Evolutionary conservation across 2,329 filamentous ascomycete species (phyloP).

Genomic region (Cordyceps tenuipes): DNA sequence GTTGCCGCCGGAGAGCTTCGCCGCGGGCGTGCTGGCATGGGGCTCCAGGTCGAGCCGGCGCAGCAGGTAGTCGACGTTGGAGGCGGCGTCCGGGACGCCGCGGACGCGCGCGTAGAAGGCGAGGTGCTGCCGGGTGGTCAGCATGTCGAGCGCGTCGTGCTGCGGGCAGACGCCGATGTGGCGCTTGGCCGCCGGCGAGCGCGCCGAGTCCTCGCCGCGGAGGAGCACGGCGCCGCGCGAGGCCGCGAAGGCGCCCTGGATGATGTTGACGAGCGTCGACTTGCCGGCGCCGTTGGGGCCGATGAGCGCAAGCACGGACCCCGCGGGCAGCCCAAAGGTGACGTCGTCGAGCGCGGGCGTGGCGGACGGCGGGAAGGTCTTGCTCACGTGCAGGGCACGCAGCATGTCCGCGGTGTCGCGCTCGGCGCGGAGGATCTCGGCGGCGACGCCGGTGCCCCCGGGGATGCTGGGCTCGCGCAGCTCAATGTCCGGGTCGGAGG

Average conservation of each 20-base stretch:
- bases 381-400: slow-evolving; percentile 64
- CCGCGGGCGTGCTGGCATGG: slow-evolving; percentile 63
- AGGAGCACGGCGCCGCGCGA: slow-evolving; percentile 58
- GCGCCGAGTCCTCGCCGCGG: slow-evolving; percentile 55
- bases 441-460: neutral
- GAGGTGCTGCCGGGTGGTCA: slow-evolving; percentile 76
- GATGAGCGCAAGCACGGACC: slow-evolving; percentile 73
- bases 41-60: slow-evolving; percentile 61
- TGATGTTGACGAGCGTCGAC: slow-evolving; percentile 72
- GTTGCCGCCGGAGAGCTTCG: slow-evolving; percentile 73
- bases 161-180: slow-evolving; percentile 74
- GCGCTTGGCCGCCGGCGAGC: slow-evolving; percentile 47
- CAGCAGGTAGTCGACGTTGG: slow-evolving; percentile 67
- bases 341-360: slow-evolving; percentile 73
- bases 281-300: slow-evolving; percentile 86
- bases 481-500: neutral
- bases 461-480: slow-evolving; percentile 1
- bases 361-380: slow-evolving; percentile 57
- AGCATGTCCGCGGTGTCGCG: slow-evolving; percentile 52
- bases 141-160: slow-evolving; percentile 72
- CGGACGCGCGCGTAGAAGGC: slow-evolving; percentile 69
- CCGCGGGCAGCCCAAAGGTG: slow-evolving; percentile 64
- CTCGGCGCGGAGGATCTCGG: slow-evolving; percentile 39
- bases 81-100: slow-evolving; percentile 60
- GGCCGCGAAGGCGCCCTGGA: slow-evolving; percentile 70